Conservation (phyloP, 495 filamentous ascomycete species). For the Halenospora varia region DNA sequence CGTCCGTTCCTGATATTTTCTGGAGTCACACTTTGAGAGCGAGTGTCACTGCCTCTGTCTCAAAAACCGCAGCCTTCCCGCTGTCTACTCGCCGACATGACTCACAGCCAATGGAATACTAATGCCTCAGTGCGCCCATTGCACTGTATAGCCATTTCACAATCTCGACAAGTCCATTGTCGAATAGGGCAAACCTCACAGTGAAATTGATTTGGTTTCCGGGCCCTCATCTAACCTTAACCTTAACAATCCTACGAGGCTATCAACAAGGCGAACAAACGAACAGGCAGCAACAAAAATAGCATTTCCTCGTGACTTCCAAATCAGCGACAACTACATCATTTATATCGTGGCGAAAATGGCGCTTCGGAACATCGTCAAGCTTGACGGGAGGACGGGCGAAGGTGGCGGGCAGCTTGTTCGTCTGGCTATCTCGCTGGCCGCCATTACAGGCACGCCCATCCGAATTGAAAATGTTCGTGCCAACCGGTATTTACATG, state of each 20-base stretch:
- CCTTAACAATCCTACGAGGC: conserved; percentile 4
- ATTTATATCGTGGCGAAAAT: background rate
- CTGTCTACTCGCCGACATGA: background rate
- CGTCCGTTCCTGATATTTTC: no score
- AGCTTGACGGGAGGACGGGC: conserved; percentile 65
- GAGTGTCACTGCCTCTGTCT: background rate
- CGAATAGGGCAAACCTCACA: background rate
- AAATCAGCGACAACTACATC: background rate
- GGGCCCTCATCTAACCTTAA: background rate
- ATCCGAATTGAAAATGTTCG: conserved; percentile 66
- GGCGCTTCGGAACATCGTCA: conserved; percentile 21
- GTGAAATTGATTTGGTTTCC: background rate
- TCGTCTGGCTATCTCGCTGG: conserved; percentile 64
- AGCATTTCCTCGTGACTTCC: background rate
- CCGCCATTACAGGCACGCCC: conserved; percentile 60
- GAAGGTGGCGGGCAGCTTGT: conserved; percentile 86
- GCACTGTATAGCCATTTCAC: background rate
- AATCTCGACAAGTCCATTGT: no score
- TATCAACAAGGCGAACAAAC: conserved; percentile 2
- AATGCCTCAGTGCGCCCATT: background rate
- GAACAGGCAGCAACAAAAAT: conserved; percentile 7
- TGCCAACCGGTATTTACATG: conserved; percentile 53
- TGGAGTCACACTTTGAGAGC: no score
- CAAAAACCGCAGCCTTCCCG: background rate
- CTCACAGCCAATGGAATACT: background rate